phyloP scores from a whole-genome alignment of 2,329 filamentous ascomycete genomes.

The Capronia coronata region DNA sequence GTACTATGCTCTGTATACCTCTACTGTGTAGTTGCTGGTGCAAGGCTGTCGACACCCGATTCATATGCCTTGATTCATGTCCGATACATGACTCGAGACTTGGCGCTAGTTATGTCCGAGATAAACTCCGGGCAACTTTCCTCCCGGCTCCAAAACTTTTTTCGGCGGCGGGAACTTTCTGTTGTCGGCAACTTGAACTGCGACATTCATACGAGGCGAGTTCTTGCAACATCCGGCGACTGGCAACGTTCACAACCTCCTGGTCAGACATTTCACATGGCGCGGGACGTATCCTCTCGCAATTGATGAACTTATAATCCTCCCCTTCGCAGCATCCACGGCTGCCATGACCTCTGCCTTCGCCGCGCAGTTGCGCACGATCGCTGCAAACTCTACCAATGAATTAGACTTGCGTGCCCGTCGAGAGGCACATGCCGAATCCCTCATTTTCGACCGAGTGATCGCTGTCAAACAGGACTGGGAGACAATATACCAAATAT shows the following conservation, averaged over 20 bases:
- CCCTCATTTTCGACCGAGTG: slow-evolving; percentile 82
- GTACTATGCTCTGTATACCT: too few species aligned
- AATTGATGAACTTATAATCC: neutral
- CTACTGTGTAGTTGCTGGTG: too few species aligned
- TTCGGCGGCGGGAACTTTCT: neutral
- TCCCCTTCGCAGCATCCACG: neutral
- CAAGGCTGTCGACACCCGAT: neutral
- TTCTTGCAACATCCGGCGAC: too few species aligned
- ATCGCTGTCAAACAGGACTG: slow-evolving; percentile 84
- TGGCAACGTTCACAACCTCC: too few species aligned
- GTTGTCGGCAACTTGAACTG: neutral
- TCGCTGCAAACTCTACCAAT: slow-evolving; percentile 82
- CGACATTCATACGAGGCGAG: neutral
- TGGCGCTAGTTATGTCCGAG: neutral
- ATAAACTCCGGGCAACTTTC: neutral
- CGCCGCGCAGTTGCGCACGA: slow-evolving; percentile 86
- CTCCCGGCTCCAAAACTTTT: slow-evolving; percentile 3
- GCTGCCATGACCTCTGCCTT: slow-evolving; percentile 70
- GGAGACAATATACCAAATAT: slow-evolving; percentile 79
- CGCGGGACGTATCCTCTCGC: too few species aligned
- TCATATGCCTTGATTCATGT: neutral
- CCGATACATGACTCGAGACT: neutral
- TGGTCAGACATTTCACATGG: neutral
- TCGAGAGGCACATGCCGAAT: slow-evolving; percentile 86
- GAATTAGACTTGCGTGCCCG: slow-evolving; percentile 90